Evolutionary conservation across 176 grass and related monocot genomes (phyloP), one percentile per base, ranked within the genome.

Genomic region (Cenchrus americanus): DNA sequence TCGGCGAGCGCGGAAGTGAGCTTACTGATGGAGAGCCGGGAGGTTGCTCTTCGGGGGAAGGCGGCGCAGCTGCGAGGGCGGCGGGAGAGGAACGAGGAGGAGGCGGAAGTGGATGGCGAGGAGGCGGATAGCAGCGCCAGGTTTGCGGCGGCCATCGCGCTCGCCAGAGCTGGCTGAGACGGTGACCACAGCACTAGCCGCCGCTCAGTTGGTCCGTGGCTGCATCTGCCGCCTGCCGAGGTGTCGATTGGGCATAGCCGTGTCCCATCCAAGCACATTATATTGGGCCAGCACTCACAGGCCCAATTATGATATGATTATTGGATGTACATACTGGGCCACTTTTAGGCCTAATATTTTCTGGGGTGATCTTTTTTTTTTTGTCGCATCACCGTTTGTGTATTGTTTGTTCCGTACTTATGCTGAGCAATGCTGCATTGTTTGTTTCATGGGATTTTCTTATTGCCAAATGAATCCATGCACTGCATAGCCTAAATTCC

Each of bases 1-100:
- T 23, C 32, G 10, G 18, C 2, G 42, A 71, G 46, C 66, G 66
- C 57, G 24, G 17, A 78, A 66, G 10, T 18, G 27, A 54, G 30
- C 74, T 90, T 83, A 87, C 88, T 60, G 87, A 87, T 44, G 73
- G 61, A 14, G 8, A 53, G 43, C n/a, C 54, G 74, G 43, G 79
- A 62, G 44, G 34, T 18, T 7, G 27, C 58, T 22, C 58, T 14
- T 60, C 47, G 23, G 77, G 15, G 66, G 52, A 6, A 37, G 69
- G 58, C 21, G 50, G 61, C n/a, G 49, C 17, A 83, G 83, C 77
- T 10, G 66, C 73, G 55, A 17, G 10, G 66, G 43, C 49, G 77
- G 80, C 58, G 65, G 66, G 37, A 32, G 72, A 80, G 63, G 77
- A 21, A 27, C 30, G 82, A 52, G 51, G 78, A 15, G 71, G 73